A percentile compares a stretch with the other conserved stretches of the same genome.
Conservation (phyloP, 2,329 filamentous ascomycete genomes). For the Colletotrichum lentis region DNA sequence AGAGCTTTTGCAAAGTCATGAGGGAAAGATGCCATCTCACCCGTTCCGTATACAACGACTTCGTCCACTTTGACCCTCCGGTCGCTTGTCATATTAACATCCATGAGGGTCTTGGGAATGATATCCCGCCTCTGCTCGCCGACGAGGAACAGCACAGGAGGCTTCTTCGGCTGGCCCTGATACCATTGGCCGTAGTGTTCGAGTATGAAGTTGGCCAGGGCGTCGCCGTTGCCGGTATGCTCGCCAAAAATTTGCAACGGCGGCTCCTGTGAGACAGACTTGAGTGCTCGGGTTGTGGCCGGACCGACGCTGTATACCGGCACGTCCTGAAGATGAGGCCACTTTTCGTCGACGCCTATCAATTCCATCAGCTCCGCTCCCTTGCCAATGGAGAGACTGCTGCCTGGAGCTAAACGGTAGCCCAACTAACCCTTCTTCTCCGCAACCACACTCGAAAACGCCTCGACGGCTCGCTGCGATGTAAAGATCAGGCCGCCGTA, state of each 20-base stretch:
- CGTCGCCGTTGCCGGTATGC: slow-evolving; percentile 85
- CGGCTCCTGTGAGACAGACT: slow-evolving; percentile 60
- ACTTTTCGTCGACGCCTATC: slow-evolving; percentile 43
- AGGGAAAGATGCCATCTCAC: slow-evolving; percentile 81
- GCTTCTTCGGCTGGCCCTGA: slow-evolving; percentile 54
- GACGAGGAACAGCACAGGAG: slow-evolving; percentile 82
- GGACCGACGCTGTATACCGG: slow-evolving; percentile 81
- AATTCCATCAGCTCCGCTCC: slow-evolving; percentile 19
- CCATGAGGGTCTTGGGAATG: slow-evolving; percentile 82
- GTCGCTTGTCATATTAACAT: slow-evolving; percentile 56
- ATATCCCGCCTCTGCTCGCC: slow-evolving; percentile 90
- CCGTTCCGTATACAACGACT: slow-evolving; percentile 85
- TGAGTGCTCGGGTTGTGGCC: slow-evolving; percentile 79
- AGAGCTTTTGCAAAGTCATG: slow-evolving; percentile 67
- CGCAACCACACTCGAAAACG: slow-evolving; percentile 70
- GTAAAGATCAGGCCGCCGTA: slow-evolving; percentile 87
- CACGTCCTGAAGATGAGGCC: slow-evolving; percentile 65
- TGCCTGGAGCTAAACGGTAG: slow-evolving; percentile 48
- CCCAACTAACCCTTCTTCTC: slow-evolving; percentile 54
- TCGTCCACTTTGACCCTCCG: slow-evolving; percentile 75
- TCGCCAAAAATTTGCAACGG: slow-evolving; percentile 74
- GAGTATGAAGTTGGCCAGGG: slow-evolving; percentile 79
- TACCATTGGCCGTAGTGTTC: slow-evolving; percentile 73
- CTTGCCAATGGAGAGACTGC: slow-evolving; percentile 2
- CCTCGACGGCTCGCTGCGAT: slow-evolving; percentile 83